phyloP scores from a whole-genome alignment of 805 yeast species.

The Priceomyces carsonii region DNA sequence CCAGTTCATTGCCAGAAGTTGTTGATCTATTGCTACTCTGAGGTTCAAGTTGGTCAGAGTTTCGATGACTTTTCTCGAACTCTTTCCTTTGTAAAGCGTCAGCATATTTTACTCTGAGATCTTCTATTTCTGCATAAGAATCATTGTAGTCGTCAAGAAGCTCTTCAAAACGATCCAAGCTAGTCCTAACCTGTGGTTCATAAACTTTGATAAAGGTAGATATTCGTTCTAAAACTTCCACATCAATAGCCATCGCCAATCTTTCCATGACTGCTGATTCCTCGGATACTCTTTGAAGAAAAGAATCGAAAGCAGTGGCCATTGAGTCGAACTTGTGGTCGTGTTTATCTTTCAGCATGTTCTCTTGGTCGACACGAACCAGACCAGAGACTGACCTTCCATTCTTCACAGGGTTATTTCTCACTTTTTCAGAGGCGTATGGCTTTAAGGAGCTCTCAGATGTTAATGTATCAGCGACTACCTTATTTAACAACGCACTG shows the following conservation, averaged over 20 bases:
- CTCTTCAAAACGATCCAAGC: constrained; percentile 22
- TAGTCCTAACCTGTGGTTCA: constrained; percentile 32
- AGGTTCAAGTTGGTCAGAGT: constrained; percentile 1
- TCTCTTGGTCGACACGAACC: neutral
- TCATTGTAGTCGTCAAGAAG: constrained; percentile 26
- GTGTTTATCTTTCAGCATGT: constrained; percentile 4
- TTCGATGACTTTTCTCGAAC: constrained; percentile 21
- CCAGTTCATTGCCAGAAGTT: neutral
- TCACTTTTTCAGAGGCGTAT: constrained; percentile 1
- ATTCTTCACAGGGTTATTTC: neutral
- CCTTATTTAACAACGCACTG: constrained; percentile 31
- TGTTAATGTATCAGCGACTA: constrained; percentile 24
- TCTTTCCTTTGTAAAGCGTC: constrained; percentile 35
- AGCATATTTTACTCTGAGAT: constrained; percentile 27
- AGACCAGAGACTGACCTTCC: constrained; percentile 4
- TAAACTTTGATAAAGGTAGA: constrained; percentile 34
- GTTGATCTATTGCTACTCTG: neutral
- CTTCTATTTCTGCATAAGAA: constrained; percentile 26
- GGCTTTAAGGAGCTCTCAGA: constrained; percentile 23
- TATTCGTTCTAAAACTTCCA: constrained; percentile 31
- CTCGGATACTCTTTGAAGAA: constrained; percentile 17
- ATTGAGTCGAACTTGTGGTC: constrained; percentile 3
- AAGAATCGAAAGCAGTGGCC: constrained; percentile 11
- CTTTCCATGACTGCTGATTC: constrained; percentile 24
- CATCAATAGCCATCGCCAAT: constrained; percentile 35